A percentile compares a stretch with the other conserved stretches of the same genome.
Conservation (phyloP, 768 basidiomycete genomes). For the Boletus rufocinnamomeus region DNA sequence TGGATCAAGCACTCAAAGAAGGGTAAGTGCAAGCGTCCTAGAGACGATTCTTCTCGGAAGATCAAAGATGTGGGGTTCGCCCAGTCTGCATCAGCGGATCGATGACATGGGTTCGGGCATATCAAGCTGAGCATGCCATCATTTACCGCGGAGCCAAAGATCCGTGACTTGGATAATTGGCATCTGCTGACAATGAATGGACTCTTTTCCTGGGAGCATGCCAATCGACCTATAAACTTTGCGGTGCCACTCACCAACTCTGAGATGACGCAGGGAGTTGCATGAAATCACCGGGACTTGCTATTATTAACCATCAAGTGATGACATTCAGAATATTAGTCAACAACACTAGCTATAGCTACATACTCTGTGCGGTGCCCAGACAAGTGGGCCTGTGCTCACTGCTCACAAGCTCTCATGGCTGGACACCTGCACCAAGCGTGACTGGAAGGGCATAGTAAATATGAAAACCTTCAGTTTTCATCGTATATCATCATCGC, state of each 20-base stretch:
- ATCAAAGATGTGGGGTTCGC: neutral
- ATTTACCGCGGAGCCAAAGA: neutral
- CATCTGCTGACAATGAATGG: neutral
- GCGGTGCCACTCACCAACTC: neutral
- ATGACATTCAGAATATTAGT: neutral
- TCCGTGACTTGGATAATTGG: neutral
- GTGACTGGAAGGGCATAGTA: neutral
- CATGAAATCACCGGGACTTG: neutral
- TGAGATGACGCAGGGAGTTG: too few relatives aligned
- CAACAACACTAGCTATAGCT: neutral
- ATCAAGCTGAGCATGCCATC: neutral
- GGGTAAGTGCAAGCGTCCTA: neutral
- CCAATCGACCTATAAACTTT: neutral
- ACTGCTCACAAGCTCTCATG: neutral
- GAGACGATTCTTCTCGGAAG: neutral
- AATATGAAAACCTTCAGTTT: neutral
- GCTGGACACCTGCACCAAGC: neutral
- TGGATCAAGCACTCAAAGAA: neutral
- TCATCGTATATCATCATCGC: conserved; percentile 9
- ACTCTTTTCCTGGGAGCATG: neutral
- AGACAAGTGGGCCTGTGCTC: neutral
- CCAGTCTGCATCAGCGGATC: neutral
- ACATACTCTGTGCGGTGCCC: neutral
- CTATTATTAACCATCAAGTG: neutral
- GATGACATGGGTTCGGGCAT: neutral